Conservation (phyloP, 106 monocot species). For the Dactylorhiza incarnata region DNA sequence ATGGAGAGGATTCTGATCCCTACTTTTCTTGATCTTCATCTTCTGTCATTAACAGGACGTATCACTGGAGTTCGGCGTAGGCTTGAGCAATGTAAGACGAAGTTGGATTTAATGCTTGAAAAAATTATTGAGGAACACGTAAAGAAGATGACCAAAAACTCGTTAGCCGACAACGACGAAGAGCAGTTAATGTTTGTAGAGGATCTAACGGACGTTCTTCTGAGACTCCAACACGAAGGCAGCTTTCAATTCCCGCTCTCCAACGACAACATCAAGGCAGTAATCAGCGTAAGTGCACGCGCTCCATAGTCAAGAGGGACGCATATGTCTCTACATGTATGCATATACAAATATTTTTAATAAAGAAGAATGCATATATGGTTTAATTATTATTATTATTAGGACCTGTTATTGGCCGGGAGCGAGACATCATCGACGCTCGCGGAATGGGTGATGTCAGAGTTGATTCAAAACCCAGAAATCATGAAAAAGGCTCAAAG, state of each 20-base stretch:
- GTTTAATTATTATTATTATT: too few relatives aligned
- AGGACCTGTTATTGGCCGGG: too few relatives aligned
- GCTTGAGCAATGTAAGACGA: neutral
- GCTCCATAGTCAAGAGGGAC: too few relatives aligned
- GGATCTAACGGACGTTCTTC: conserved; percentile 2
- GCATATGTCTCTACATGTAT: neutral
- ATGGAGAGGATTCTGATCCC: too few relatives aligned
- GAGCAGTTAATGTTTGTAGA: neutral
- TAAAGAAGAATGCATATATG: too few relatives aligned
- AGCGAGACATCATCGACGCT: too few relatives aligned
- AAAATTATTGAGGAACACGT: neutral
- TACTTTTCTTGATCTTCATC: neutral
- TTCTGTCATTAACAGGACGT: too few relatives aligned
- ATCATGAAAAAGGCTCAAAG: too few relatives aligned
- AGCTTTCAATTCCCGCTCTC: neutral
- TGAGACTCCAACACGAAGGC: neutral
- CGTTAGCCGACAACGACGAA: neutral
- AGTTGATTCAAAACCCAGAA: too few relatives aligned
- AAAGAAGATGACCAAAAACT: neutral
- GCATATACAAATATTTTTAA: too few relatives aligned
- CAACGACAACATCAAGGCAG: neutral
- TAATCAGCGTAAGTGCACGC: conserved; percentile 7
- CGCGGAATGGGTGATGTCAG: too few relatives aligned
- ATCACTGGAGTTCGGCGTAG: neutral
- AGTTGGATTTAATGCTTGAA: neutral